Conservation (phyloP, 495 filamentous ascomycete genomes). For the Jackrogersella multiformis region DNA sequence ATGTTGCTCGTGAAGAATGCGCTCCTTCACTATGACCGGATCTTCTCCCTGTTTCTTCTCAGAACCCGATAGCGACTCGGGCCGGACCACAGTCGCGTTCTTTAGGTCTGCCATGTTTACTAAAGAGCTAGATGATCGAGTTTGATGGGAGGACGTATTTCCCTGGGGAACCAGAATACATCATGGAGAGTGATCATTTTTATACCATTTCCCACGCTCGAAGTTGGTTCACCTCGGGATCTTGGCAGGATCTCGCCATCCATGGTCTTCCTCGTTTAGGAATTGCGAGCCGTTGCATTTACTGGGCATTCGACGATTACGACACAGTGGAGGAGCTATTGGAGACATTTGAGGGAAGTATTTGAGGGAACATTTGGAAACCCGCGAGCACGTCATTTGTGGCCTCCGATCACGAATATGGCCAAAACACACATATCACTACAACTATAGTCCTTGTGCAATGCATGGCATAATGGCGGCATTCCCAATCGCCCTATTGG, state of each 20-base stretch:
- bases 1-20: slow-evolving; percentile 22
- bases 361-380: slow-evolving; percentile 5
- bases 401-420: slow-evolving; percentile 21
- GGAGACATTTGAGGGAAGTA: slow-evolving; percentile 13
- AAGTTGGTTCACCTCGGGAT: neutral
- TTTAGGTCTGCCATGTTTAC: slow-evolving; percentile 30
- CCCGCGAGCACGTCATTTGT: slow-evolving; percentile 17
- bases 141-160: neutral
- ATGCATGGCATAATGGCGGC: slow-evolving; percentile 17
- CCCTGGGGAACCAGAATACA: neutral
- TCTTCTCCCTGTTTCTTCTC: slow-evolving; percentile 20
- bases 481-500: neutral
- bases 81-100: slow-evolving; percentile 9
- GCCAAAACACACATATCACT: slow-evolving; percentile 4
- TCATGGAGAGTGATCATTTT: slow-evolving; percentile 5
- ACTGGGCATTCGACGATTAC: neutral
- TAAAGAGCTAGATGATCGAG: neutral
- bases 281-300: slow-evolving; percentile 11
- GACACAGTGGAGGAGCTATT: neutral
- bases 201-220: neutral
- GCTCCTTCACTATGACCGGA: slow-evolving; percentile 10
- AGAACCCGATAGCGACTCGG: slow-evolving; percentile 25
- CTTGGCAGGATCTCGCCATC: slow-evolving; percentile 31
- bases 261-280: slow-evolving; percentile 22
- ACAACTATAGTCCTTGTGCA: slow-evolving; percentile 8